A percentile compares a stretch with the other conserved stretches of the same genome.
Conservation (phyloP, 2,329 filamentous ascomycete species). For the Epichloe typhina region DNA sequence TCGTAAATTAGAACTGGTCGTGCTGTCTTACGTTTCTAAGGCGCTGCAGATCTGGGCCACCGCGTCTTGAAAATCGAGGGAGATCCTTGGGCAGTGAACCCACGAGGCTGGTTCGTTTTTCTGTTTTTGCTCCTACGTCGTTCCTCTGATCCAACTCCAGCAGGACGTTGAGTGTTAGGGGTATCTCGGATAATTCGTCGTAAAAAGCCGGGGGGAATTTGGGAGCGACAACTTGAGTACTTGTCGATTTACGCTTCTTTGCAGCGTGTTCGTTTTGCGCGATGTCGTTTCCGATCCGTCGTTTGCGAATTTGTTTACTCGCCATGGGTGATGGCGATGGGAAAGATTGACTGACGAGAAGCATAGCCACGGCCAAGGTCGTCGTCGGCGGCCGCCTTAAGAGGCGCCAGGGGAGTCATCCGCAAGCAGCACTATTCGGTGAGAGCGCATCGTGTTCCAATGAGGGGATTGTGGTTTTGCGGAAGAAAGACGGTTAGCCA, state of each 20-base stretch:
- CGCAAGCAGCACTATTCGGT: background rate
- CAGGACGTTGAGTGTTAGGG: constrained; percentile 14
- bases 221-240: background rate
- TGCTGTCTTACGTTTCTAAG: constrained; percentile 9
- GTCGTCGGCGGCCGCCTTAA: background rate
- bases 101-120: background rate
- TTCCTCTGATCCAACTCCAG: constrained; percentile 15
- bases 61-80: background rate
- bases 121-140: background rate
- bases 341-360: background rate
- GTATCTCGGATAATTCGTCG: constrained; percentile 15
- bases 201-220: constrained; percentile 16
- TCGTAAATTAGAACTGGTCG: constrained; percentile 15
- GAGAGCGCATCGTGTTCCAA: background rate
- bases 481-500: background rate
- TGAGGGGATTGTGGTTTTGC: background rate
- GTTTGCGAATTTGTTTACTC: background rate
- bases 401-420: background rate
- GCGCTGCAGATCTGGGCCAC: background rate
- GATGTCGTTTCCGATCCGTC: background rate
- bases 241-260: background rate
- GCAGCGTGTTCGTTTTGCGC: background rate
- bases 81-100: background rate
- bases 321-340: background rate
- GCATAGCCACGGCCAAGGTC: background rate